phyloP scores from a whole-genome alignment of 1,284 basidiomycete species.

The Apiotrichum porosum region DNA sequence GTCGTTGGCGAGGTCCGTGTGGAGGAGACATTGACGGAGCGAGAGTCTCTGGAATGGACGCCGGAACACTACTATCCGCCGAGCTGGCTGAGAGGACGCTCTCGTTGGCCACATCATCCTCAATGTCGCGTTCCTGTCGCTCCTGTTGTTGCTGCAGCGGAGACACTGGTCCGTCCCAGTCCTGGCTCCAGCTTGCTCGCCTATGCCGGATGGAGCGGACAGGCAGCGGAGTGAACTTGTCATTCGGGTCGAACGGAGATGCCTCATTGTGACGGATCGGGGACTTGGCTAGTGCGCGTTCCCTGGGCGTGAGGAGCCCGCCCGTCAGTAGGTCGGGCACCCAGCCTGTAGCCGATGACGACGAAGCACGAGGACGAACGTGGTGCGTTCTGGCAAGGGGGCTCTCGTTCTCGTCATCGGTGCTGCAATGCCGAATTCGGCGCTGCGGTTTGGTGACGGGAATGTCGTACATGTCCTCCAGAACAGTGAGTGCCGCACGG shows the following conservation, averaged over 20 bases:
- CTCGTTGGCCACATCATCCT: constrained; percentile 14
- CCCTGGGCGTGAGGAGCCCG: background rate
- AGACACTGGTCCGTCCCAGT: constrained; percentile 3
- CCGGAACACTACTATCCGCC: constrained; percentile 8
- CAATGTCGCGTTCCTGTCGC: background rate
- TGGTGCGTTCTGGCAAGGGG: background rate
- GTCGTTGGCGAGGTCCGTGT: background rate
- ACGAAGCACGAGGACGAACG: constrained; percentile 5
- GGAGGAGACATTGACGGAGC: background rate
- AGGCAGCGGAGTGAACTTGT: constrained; percentile 40
- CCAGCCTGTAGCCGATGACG: background rate
- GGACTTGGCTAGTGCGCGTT: background rate
- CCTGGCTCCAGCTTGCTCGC: constrained; percentile 21
- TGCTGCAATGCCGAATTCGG: background rate
- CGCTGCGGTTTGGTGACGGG: constrained; percentile 15
- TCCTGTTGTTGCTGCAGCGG: background rate
- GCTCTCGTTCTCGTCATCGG: constrained; percentile 4
- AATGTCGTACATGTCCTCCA: constrained; percentile 46
- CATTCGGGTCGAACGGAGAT: constrained; percentile 13
- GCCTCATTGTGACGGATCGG: background rate
- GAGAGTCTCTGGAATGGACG: constrained; percentile 4
- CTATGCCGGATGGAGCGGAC: constrained; percentile 28
- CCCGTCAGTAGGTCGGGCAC: background rate
- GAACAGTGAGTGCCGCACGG: constrained; percentile 27
- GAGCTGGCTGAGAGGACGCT: constrained; percentile 4